Evolutionary conservation across 805 yeast species (phyloP).

Genomic region (Saturnispora besseyi): DNA sequence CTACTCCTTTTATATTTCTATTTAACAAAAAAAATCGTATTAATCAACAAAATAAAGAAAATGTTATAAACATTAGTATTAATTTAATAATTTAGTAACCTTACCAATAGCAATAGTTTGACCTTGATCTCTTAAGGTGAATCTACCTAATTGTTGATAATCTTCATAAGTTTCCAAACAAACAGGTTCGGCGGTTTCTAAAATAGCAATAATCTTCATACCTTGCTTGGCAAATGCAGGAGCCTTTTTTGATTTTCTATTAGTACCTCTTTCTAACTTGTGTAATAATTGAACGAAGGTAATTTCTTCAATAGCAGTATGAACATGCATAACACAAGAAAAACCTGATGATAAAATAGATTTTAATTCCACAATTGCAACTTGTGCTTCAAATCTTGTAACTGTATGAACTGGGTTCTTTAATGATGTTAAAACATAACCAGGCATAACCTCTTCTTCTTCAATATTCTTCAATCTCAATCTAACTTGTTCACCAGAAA

Average conservation of each 20-base stretch:
- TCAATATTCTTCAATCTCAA: conserved; percentile 90
- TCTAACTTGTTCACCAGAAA: conserved; percentile 96
- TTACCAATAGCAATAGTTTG: conserved; percentile 97
- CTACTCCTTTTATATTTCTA: not conserved
- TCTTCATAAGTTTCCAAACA: conserved; percentile 90
- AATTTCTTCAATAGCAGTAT: conserved; percentile 97
- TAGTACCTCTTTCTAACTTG: conserved; percentile 92
- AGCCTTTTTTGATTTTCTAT: conserved; percentile 91
- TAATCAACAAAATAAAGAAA: not conserved
- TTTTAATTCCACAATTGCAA: conserved; percentile 93
- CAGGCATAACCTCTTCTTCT: conserved; percentile 90
- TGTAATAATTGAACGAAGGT: conserved; percentile 73
- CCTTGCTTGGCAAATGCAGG: conserved; percentile 99
- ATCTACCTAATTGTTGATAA: conserved; percentile 95
- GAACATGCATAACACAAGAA: conserved; percentile 98
- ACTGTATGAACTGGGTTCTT: conserved; percentile 86
- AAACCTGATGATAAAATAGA: conserved; percentile 91
- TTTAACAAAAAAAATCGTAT: not conserved
- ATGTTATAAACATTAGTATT: not conserved
- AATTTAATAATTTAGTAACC: conserved; percentile 74
- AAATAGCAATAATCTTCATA: conserved; percentile 91
- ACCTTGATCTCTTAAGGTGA: conserved; percentile 98
- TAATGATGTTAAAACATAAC: conserved; percentile 83
- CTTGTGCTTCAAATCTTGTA: conserved; percentile 86
- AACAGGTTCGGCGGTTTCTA: conserved; percentile 79